Percentiles rank a stretch among this genome's conserved stretches.
These are phyloP conservation scores for Moesziomyces globuligerus DNA, from an alignment of 1,284 basidiomycete genomes.

Conservation along the genomic window DNA sequence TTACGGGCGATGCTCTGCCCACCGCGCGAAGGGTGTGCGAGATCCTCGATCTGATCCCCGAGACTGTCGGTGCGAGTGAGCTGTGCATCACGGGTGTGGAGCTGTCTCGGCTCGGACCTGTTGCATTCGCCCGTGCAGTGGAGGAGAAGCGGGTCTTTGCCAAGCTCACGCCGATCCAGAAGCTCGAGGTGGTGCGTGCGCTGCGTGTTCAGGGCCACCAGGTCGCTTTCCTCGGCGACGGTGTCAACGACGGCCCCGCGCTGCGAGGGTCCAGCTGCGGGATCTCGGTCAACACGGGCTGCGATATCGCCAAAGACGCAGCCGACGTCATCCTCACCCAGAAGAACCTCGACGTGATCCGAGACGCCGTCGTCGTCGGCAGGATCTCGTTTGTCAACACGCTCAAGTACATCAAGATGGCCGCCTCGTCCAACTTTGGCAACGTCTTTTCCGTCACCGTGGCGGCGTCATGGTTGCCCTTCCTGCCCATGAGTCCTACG, in stretches of 20 bases:
- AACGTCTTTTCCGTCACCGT: background rate
- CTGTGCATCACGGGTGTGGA: background rate
- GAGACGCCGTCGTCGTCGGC: background rate
- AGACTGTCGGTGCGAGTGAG: background rate
- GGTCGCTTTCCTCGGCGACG: background rate
- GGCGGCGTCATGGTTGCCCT: background rate
- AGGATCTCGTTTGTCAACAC: background rate
- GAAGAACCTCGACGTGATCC: background rate
- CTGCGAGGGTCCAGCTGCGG: background rate
- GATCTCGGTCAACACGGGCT: background rate
- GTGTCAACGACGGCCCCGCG: background rate
- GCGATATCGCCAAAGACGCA: background rate
- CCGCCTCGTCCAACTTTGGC: background rate
- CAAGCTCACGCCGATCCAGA: background rate
- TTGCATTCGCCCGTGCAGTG: background rate
- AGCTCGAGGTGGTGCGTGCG: background rate
- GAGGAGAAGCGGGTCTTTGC: background rate
- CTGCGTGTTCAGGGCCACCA: background rate
- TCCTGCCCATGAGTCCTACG: background rate
- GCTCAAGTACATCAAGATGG: constrained; percentile 1
- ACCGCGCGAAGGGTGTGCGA: background rate
- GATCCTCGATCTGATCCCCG: background rate
- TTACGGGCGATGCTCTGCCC: background rate
- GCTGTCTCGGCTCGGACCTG: background rate
- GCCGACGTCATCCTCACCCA: background rate